phyloP scores from a whole-genome alignment of 305 asterid genomes.

The Ilex paraguariensis region DNA sequence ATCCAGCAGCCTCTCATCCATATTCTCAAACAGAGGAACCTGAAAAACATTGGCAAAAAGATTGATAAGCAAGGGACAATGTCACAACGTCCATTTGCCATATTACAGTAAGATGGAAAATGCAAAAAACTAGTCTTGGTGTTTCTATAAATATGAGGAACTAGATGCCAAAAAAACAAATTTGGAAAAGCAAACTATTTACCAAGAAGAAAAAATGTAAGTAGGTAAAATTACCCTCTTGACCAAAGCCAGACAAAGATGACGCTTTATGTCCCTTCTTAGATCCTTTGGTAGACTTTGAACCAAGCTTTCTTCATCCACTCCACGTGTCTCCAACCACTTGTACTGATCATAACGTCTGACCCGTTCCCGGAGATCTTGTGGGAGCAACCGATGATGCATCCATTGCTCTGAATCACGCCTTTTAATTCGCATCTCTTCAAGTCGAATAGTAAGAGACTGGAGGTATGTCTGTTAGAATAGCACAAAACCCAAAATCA shows the following conservation, averaged over 20 bases:
- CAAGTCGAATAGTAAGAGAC: slow-evolving; percentile 97
- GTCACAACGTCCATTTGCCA: background rate
- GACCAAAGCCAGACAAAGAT: slow-evolving; percentile 96
- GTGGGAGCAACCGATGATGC: slow-evolving; percentile 99
- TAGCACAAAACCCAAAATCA: slow-evolving; percentile 13
- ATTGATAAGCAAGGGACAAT: background rate
- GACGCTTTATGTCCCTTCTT: slow-evolving; percentile 98
- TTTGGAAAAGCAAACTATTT: background rate
- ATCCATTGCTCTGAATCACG: slow-evolving; percentile 99
- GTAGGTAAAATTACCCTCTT: slow-evolving; percentile 66
- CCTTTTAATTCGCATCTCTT: slow-evolving; percentile 99
- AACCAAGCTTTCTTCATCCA: slow-evolving; percentile 87
- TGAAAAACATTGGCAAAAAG: slow-evolving; percentile 23
- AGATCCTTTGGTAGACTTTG: slow-evolving; percentile 97
- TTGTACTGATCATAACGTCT: slow-evolving; percentile 98
- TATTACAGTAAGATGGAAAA: slow-evolving; percentile 2
- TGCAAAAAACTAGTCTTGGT: background rate
- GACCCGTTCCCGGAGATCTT: slow-evolving; percentile 87
- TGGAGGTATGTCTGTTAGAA: slow-evolving; percentile 92
- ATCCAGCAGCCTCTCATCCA: slow-evolving; percentile 97
- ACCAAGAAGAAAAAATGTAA: background rate
- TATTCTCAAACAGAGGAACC: slow-evolving; percentile 97
- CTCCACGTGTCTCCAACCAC: slow-evolving; percentile 99
- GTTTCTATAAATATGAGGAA: too few relatives aligned
- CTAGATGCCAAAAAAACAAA: too few relatives aligned